Percentiles rank a stretch among this genome's conserved stretches.
Evolutionary conservation across 371 early-diverging fungal genomes (phyloP).

Genomic region (Parasitella parasitica): DNA sequence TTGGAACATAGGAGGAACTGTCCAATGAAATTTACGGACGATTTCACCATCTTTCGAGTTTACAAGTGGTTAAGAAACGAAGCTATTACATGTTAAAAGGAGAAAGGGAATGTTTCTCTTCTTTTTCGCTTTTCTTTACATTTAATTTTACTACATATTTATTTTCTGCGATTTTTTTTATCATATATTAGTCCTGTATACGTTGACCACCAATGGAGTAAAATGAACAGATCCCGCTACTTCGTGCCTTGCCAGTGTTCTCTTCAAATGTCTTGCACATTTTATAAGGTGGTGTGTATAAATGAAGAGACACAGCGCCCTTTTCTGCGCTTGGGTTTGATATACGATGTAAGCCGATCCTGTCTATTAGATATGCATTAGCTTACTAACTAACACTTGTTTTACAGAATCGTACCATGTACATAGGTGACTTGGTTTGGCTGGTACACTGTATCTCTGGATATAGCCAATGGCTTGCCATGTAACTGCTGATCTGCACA

Average conservation of each 20-base stretch:
- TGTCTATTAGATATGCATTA: slow-evolving; percentile 46
- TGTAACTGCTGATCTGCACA: slow-evolving; percentile 23
- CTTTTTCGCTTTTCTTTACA: slow-evolving; percentile 2
- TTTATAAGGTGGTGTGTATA: slow-evolving; percentile 91
- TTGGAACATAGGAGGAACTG: neutral
- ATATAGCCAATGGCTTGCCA: slow-evolving; percentile 25
- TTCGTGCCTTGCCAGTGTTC: slow-evolving; percentile 67
- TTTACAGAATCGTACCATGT: slow-evolving; percentile 57
- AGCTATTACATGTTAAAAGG: slow-evolving; percentile 5
- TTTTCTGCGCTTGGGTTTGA: slow-evolving; percentile 63
- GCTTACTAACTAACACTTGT: neutral
- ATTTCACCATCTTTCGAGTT: slow-evolving; percentile 30
- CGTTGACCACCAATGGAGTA: slow-evolving; percentile 62
- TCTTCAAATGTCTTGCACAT: slow-evolving; percentile 85
- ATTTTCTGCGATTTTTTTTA: neutral
- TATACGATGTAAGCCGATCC: slow-evolving; percentile 87
- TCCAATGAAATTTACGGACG: slow-evolving; percentile 19
- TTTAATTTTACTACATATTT: neutral
- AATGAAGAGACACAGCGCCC: slow-evolving; percentile 85
- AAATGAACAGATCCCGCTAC: slow-evolving; percentile 69
- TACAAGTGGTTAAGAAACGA: slow-evolving; percentile 21
- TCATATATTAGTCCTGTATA: slow-evolving; percentile 10
- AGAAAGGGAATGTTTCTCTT: neutral
- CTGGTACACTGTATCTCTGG: slow-evolving; percentile 42
- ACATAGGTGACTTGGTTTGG: slow-evolving; percentile 85